Base-by-base conservation (phyloP, 106 monocot genomes). In the Dendrobium huoshanense region DNA sequence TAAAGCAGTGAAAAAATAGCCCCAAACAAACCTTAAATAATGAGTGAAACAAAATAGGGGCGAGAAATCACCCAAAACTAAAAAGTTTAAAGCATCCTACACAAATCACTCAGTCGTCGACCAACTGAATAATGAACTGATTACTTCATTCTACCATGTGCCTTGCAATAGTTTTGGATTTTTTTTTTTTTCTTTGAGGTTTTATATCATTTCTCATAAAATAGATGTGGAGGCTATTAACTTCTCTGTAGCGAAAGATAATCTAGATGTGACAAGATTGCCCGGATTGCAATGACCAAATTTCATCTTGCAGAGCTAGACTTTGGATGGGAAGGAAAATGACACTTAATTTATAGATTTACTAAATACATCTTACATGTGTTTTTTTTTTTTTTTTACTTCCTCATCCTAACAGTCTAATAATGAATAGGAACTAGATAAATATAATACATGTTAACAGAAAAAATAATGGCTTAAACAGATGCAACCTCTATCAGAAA, bases 401-500 rank as follows among this genome's bases (percentile, higher is more conserved):
- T 24, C 65, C 47, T n/a, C 5, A 25, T 61, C 48, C 80, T 47
- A 17, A 31, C 10, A n/a, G 11, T 51, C 11, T 10, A 68, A 74
- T 74, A 61, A 42, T 45, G 72, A 81, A 43, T 80, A 44, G 16
- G 4, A 41, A 40, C 58, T 75, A 75, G 17, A 41, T 22, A 75
- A 75, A 81, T 27, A 16, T 9, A 56, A 41, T 33, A 79, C 72
- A 65, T 45, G 19, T 64, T 43, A 44, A 20, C 33, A 75, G 75
- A 33, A 8, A 11, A 64, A 45, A 19, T 77, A 79, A 47, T n/a
- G 59, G 15, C 44, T 27, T 68, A 58, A 31, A 27, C 19, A 56
- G 70, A 18, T 44, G 17, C 27, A 72, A 33, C 37, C 24, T 75
- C 75, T 84, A 79, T 79, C 74, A 79, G 61, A 75, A 84, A 75